Evolutionary conservation across 225 moss, liverwort and hornwort species (phyloP).

Genomic region (Rhytidiadelphus loreus): DNA sequence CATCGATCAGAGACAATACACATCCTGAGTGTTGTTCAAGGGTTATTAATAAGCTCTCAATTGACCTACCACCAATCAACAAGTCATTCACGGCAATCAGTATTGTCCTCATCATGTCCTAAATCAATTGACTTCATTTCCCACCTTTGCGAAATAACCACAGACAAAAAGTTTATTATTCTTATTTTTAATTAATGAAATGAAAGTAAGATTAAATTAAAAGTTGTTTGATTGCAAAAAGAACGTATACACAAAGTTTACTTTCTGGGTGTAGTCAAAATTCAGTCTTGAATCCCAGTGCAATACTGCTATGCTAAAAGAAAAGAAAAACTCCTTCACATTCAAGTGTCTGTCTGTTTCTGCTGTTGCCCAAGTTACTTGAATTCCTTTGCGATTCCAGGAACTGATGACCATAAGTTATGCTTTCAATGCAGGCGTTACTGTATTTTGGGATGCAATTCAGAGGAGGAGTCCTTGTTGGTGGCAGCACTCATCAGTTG

Average conservation of each 20-base stretch:
- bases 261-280: neutral
- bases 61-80: no score
- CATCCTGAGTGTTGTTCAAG: fast-evolving
- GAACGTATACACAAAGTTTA: neutral
- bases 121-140: neutral
- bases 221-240: neutral
- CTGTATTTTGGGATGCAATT: neutral
- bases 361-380: no score
- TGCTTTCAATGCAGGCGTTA: slow-evolving; percentile 2
- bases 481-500: neutral
- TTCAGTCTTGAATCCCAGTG: neutral
- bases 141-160: no score
- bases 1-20: neutral
- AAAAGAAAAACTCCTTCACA: neutral
- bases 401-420: neutral
- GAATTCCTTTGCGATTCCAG: neutral
- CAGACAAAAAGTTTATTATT: neutral
- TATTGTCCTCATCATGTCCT: no score
- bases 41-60: neutral
- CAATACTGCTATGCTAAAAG: no score
- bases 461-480: neutral
- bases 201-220: neutral
- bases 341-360: neutral
- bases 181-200: neutral
- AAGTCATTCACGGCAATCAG: no score